These are phyloP conservation scores for Coemansia sp. DNA, from an alignment of 192 early-diverging fungal genomes.

Conservation along the genomic window DNA sequence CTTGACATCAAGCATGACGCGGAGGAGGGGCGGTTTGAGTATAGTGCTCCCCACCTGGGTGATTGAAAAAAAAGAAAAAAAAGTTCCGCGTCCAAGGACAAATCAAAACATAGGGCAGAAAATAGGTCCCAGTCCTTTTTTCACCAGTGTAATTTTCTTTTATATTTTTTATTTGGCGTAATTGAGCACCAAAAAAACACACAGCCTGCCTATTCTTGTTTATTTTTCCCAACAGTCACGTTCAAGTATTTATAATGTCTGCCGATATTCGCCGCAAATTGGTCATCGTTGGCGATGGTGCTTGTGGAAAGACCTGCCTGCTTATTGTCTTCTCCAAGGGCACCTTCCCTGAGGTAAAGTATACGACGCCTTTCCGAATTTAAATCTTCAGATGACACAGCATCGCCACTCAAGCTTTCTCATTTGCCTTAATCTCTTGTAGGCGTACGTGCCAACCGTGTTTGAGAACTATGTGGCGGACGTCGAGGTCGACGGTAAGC, in stretches of 20 bases:
- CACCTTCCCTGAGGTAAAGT: constrained; percentile 61
- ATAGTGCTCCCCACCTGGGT: not conserved
- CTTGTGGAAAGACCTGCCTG: constrained; percentile 87
- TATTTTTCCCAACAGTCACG: not conserved
- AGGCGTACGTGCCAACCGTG: constrained; percentile 88
- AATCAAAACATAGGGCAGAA: not conserved
- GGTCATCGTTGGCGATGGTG: constrained; percentile 87
- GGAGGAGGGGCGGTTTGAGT: not conserved
- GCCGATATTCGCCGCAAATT: constrained; percentile 56
- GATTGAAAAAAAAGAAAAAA: constrained; percentile 3
- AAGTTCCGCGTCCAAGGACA: not conserved
- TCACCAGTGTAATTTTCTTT: constrained; percentile 1
- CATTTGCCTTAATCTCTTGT: not conserved
- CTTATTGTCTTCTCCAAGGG: constrained; percentile 81
- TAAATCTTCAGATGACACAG: not conserved
- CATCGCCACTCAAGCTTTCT: not conserved
- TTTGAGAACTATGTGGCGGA: constrained; percentile 96
- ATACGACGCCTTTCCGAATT: not conserved
- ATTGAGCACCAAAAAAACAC: no score
- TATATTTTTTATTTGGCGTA: not conserved
- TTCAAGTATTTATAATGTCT: not conserved
- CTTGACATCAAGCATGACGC: not conserved
- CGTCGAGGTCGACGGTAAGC: constrained; percentile 82
- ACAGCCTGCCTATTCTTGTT: not conserved
- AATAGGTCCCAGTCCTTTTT: not conserved